A percentile compares a stretch with the other conserved stretches of the same genome.
phyloP scores from a whole-genome alignment of 768 basidiomycete species.

The Cystobasidium tubakii region DNA sequence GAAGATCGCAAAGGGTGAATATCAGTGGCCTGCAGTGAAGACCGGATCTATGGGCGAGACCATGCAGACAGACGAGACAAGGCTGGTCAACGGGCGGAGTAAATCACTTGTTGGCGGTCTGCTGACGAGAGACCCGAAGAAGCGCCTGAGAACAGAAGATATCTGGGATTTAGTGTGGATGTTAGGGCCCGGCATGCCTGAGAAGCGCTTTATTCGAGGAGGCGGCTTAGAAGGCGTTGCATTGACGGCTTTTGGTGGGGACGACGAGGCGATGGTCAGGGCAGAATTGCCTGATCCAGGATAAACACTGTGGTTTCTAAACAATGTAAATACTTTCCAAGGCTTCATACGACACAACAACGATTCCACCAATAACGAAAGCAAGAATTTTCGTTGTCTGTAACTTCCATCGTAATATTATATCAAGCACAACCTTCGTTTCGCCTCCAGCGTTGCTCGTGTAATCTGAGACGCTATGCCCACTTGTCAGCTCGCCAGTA shows the following conservation, averaged over 20 bases:
- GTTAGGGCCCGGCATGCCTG: slow-evolving; percentile 50
- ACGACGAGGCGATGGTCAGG: slow-evolving; percentile 33
- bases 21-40: slow-evolving; percentile 59
- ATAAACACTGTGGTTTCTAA: neutral
- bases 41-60: slow-evolving; percentile 39
- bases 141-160: slow-evolving; percentile 60
- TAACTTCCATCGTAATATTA: neutral
- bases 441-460: neutral
- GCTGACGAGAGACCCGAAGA: slow-evolving; percentile 65
- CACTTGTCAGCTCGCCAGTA: slow-evolving; percentile 30
- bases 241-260: slow-evolving; percentile 24
- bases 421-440: neutral
- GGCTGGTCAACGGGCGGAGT: slow-evolving; percentile 52
- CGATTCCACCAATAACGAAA: neutral
- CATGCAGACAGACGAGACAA: slow-evolving; percentile 35
- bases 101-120: slow-evolving; percentile 59
- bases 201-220: slow-evolving; percentile 17
- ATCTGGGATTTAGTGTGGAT: slow-evolving; percentile 61
- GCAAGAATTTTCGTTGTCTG: neutral
- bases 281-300: slow-evolving; percentile 28
- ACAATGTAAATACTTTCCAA: neutral
- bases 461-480: neutral
- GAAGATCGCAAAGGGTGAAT: slow-evolving; percentile 74
- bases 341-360: neutral
- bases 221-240: slow-evolving; percentile 25